phyloP scores from a whole-genome alignment of 2,329 filamentous ascomycete species.

The Fonsecaea monophora region DNA sequence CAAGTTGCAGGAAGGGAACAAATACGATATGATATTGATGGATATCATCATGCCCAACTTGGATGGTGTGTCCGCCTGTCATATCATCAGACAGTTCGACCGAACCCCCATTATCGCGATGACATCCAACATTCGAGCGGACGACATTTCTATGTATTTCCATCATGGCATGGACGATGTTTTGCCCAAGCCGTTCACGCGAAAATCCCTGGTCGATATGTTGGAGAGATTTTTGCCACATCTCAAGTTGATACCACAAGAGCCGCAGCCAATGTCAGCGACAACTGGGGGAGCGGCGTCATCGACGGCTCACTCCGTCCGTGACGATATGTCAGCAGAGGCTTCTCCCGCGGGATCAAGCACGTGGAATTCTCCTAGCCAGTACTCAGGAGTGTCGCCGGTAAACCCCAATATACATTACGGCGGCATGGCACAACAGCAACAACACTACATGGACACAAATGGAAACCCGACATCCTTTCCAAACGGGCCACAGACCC shows the following conservation, averaged over 20 bases:
- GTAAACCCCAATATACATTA: constrained; percentile 55
- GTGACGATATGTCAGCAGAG: constrained; percentile 68
- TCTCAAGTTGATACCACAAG: constrained; percentile 71
- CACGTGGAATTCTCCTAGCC: constrained; percentile 69
- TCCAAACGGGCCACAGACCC: constrained; percentile 31
- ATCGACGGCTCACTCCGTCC: constrained; percentile 62
- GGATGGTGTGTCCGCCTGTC: constrained; percentile 92
- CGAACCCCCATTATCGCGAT: constrained; percentile 91
- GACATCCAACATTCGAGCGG: constrained; percentile 97
- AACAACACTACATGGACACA: constrained; percentile 32
- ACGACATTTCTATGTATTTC: constrained; percentile 97
- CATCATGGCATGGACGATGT: constrained; percentile 98
- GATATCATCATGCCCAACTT: constrained; percentile 97
- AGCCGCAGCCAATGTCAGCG: constrained; percentile 50
- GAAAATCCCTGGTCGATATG: constrained; percentile 81
- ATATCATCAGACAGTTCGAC: constrained; percentile 87
- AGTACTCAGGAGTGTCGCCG: constrained; percentile 64
- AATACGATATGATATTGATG: constrained; percentile 79
- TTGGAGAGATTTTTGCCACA: constrained; percentile 88
- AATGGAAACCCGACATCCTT: constrained; percentile 29
- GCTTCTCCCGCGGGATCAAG: constrained; percentile 65
- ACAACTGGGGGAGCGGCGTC: constrained; percentile 53
- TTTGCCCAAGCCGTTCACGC: constrained; percentile 93
- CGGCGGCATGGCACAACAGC: constrained; percentile 28
- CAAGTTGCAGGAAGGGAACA: constrained; percentile 73